Evolutionary conservation across 345 rosid genomes (phyloP).

Genomic region (Excoecaria agallocha): DNA sequence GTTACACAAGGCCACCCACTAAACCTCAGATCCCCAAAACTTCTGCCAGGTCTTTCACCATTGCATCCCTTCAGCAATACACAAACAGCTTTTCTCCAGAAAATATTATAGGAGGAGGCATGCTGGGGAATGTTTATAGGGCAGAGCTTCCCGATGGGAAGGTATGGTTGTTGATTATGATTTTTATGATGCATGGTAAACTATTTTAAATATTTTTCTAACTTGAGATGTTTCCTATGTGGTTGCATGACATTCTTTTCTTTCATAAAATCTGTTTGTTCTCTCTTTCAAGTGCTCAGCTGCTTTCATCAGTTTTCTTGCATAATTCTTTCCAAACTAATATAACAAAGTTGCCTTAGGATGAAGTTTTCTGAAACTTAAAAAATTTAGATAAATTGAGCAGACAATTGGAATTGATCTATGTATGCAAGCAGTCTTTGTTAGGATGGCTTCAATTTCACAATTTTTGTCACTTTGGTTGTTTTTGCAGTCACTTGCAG

Average conservation of each 20-base stretch:
- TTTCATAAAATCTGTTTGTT: neutral
- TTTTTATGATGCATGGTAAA: constrained; percentile 1
- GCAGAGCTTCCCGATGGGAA: constrained; percentile 83
- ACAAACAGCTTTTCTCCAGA: constrained; percentile 97
- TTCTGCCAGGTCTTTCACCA: constrained; percentile 74
- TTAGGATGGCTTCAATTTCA: constrained; percentile 3
- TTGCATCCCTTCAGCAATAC: constrained; percentile 93
- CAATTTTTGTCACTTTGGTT: constrained; percentile 22
- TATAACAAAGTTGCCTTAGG: neutral
- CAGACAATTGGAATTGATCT: neutral
- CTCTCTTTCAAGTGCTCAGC: neutral
- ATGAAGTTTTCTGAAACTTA: neutral
- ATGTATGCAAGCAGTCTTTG: neutral
- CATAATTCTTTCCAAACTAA: constrained; percentile 1
- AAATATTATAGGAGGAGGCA: constrained; percentile 80
- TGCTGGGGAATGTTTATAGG: constrained; percentile 88
- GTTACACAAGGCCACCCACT: constrained; percentile 42
- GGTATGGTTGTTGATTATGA: constrained; percentile 41
- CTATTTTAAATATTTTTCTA: neutral
- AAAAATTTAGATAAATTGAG: neutral
- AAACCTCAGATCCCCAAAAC: constrained; percentile 37
- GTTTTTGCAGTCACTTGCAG: constrained; percentile 66
- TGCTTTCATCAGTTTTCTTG: neutral
- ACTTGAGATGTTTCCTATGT: neutral
- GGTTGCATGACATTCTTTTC: neutral